Conservation (phyloP, 2,329 filamentous ascomycete genomes). For the Alternaria arborescens region DNA sequence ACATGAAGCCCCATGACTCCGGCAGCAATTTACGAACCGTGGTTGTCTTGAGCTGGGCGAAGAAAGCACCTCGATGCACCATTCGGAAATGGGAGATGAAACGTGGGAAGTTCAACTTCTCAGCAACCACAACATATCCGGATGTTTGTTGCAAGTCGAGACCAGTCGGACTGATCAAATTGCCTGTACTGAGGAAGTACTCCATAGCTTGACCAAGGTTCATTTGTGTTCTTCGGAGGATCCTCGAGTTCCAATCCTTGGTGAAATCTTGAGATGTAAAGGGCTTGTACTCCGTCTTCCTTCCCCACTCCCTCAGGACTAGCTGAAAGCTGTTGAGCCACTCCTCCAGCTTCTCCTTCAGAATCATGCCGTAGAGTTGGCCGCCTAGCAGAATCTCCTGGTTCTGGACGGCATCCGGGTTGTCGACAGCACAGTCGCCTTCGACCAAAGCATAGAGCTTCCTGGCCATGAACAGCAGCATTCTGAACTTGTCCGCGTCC, state of each 20-base stretch:
- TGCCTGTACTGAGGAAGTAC: conserved; percentile 96
- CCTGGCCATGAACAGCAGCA: conserved; percentile 93
- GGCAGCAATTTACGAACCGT: conserved; percentile 94
- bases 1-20: conserved; percentile 95
- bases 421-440: conserved; percentile 91
- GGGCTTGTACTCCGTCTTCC: conserved; percentile 59
- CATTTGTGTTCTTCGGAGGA: conserved; percentile 84
- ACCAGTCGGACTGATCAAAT: conserved; percentile 88
- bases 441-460: conserved; percentile 94
- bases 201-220: conserved; percentile 87
- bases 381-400: conserved; percentile 94
- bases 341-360: conserved; percentile 94
- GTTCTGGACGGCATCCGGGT: conserved; percentile 95
- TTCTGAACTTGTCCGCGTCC: conserved; percentile 90
- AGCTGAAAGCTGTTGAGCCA: conserved; percentile 74
- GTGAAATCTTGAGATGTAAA: conserved; percentile 80
- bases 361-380: conserved; percentile 91
- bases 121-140: conserved; percentile 94
- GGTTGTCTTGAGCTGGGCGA: conserved; percentile 95
- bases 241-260: conserved; percentile 78
- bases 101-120: conserved; percentile 91
- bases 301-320: conserved; percentile 64
- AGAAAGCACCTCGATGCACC: conserved; percentile 99
- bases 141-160: conserved; percentile 94
- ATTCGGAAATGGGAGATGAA: conserved; percentile 99